A percentile compares a stretch with the other conserved stretches of the same genome.
Evolutionary conservation across 441 rosid species (phyloP).

Genomic region (Populus tomentosa): DNA sequence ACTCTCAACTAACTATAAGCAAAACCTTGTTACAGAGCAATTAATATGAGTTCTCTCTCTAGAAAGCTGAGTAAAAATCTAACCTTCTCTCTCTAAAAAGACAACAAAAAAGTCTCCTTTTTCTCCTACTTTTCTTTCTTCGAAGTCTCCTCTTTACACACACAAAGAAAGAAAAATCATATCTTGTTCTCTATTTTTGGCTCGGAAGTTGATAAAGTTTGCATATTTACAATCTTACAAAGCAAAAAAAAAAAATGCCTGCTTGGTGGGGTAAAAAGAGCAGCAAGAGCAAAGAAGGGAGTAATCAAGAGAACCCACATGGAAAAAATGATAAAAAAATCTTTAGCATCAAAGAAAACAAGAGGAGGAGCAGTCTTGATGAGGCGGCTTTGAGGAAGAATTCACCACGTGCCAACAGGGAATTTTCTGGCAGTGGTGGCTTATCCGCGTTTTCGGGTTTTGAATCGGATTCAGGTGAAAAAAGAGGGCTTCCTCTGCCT

Average conservation of each 20-base stretch:
- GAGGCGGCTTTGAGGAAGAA: constrained; percentile 29
- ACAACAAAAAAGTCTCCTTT: too few relatives aligned
- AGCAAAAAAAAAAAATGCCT: constrained; percentile 19
- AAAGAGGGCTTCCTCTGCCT: constrained; percentile 67
- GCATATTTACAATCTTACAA: too few relatives aligned
- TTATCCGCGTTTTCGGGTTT: constrained; percentile 63
- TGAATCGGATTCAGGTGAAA: constrained; percentile 56
- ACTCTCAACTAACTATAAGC: too few relatives aligned
- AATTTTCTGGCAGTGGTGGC: constrained; percentile 36
- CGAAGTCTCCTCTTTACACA: too few relatives aligned
- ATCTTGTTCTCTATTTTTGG: too few relatives aligned
- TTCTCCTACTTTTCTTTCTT: too few relatives aligned
- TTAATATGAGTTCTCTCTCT: too few relatives aligned
- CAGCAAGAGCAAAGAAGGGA: constrained; percentile 49
- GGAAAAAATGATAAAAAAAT: constrained; percentile 6
- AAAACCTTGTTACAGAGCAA: too few relatives aligned
- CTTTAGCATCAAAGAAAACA: background rate
- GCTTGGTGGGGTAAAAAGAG: constrained; percentile 73
- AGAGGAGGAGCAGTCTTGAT: constrained; percentile 19
- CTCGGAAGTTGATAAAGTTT: too few relatives aligned
- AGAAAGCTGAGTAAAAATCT: too few relatives aligned
- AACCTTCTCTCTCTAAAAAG: too few relatives aligned
- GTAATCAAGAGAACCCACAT: constrained; percentile 10
- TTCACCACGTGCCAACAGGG: constrained; percentile 53
- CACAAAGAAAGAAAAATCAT: too few relatives aligned